A percentile compares a stretch with the other conserved stretches of the same genome.
Evolutionary conservation across 306 rosid genomes (phyloP).

Genomic region (Prunus davidiana): DNA sequence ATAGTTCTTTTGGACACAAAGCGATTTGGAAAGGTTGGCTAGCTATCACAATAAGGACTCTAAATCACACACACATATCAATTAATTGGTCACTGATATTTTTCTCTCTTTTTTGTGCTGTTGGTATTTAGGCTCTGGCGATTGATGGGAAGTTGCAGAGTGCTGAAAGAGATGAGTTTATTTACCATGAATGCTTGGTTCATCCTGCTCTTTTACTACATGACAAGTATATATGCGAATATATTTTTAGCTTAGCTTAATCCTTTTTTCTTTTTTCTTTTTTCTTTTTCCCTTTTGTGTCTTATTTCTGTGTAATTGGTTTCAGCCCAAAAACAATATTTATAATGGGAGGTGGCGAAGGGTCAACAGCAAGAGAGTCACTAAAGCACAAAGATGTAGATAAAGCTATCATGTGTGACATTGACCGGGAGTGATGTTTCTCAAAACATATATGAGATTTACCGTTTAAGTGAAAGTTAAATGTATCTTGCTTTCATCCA

Average conservation of each 20-base stretch:
- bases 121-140: conserved; percentile 22
- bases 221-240: background rate
- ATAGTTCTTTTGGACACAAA: conserved; percentile 25
- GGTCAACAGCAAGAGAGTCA: conserved; percentile 30
- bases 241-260: background rate
- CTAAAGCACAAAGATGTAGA: conserved; percentile 24
- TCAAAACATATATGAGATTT: background rate
- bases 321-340: conserved; percentile 31
- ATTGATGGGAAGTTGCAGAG: conserved; percentile 40
- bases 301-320: background rate
- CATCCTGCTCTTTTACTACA: conserved; percentile 32
- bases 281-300: background rate
- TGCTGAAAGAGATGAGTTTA: conserved; percentile 35
- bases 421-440: conserved; percentile 16
- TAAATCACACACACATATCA: background rate
- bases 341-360: conserved; percentile 42
- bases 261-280: too few relatives aligned
- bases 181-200: conserved; percentile 37
- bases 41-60: background rate
- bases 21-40: conserved; percentile 34
- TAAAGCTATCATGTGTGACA: conserved; percentile 37
- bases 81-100: background rate
- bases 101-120: background rate
- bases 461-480: background rate
- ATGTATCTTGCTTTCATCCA: background rate